Evolutionary conservation across 2,329 filamentous ascomycete genomes (phyloP).

Genomic region (Pseudogymnoascus sp.): DNA sequence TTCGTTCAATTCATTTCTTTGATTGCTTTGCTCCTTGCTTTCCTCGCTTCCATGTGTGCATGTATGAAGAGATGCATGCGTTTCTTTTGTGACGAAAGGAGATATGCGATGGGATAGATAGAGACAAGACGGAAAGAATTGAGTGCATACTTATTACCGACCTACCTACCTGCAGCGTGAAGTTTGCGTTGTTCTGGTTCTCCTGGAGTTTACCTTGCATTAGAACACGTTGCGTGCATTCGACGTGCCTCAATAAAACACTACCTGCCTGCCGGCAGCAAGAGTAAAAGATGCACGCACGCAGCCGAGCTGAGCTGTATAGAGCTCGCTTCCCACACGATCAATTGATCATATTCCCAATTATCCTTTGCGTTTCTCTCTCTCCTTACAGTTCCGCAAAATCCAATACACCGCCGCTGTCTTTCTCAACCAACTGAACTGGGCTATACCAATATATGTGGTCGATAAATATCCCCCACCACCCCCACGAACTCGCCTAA

Average conservation of each 20-base stretch:
- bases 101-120: not conserved
- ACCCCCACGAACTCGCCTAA: not conserved
- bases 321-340: not conserved
- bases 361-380: not conserved
- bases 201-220: not conserved
- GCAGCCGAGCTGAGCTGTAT: not conserved
- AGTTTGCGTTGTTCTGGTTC: not conserved
- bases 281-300: not conserved
- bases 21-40: not conserved
- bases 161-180: not conserved
- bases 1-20: not conserved
- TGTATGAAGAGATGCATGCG: not conserved
- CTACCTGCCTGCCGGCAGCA: not conserved
- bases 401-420: not conserved
- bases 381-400: not conserved
- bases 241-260: not conserved
- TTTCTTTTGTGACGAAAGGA: not conserved
- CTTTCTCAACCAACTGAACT: not conserved
- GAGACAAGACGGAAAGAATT: not conserved
- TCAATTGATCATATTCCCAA: not conserved
- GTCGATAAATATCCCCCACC: not conserved
- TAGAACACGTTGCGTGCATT: not conserved
- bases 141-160: not conserved
- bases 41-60: not conserved
- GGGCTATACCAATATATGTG: not conserved